These are phyloP conservation scores for Geotrichum carabidarum DNA, from an alignment of 1,139 yeast genomes.

Conservation along the genomic window DNA sequence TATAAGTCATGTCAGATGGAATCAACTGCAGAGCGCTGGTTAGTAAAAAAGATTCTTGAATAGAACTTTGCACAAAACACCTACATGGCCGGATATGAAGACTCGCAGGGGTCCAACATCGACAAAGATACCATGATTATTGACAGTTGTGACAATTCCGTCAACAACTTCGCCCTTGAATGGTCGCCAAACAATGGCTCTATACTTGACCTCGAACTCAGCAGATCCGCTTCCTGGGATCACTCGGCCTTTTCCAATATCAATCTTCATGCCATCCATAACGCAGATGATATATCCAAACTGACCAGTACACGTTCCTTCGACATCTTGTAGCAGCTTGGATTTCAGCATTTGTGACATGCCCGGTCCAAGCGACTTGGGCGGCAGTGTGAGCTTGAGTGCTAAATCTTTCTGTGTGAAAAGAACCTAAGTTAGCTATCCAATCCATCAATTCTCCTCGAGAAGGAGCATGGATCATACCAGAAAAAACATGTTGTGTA, in stretches of 20 bases:
- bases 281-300: constrained; percentile 97
- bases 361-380: constrained; percentile 95
- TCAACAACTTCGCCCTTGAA: constrained; percentile 98
- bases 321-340: constrained; percentile 89
- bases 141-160: constrained; percentile 89
- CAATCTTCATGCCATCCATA: constrained; percentile 87
- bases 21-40: constrained; percentile 45
- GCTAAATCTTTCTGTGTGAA: constrained; percentile 65
- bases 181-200: constrained; percentile 98
- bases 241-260: constrained; percentile 90
- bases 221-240: constrained; percentile 91
- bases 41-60: not conserved
- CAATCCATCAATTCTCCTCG: not conserved
- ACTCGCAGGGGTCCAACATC: constrained; percentile 97
- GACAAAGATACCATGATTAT: constrained; percentile 94
- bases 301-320: constrained; percentile 98
- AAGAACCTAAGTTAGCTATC: not conserved
- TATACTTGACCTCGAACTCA: constrained; percentile 89
- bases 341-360: constrained; percentile 91
- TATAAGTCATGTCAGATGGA: constrained; percentile 89
- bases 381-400: constrained; percentile 86
- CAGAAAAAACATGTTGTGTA: constrained; percentile 3
- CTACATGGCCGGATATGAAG: constrained; percentile 79
- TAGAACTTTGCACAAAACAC: constrained; percentile 16
- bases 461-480: not conserved